Evolutionary conservation across 257 asterid species (phyloP), one percentile per base, ranked within the genome.

Genomic region (Capsicum baccatum): DNA sequence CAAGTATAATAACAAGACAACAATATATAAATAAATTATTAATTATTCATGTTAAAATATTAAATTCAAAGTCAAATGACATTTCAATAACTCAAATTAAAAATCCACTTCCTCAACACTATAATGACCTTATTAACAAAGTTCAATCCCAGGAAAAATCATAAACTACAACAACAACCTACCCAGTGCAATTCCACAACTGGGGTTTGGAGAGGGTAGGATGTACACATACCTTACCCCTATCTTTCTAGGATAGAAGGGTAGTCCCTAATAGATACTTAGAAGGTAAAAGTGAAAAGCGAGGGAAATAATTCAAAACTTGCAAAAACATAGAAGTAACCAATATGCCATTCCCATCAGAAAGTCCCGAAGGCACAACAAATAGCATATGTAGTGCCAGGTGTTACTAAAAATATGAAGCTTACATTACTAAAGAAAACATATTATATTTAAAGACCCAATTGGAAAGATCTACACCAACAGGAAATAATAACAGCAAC

Each of bases 11-110:
- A 73, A 48, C 12, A 73, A 48, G 60, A 73, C 60, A 6, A 48
- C 80, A 73, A 50, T 48, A 73, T 26, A 26, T 73, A 73, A 73
- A 73, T 48, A 73, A 73, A 48, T 73, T 54, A 73, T 73, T 73
- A 42, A 73, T 21, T 19, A 55, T 52, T 73, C 60, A 48, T 48
- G 42, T 73, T 73, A 73, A 73, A 73, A 14, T 44, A 70, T 70
- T 5, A 44, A 16, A 56, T 44, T 9, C 57, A 42, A 70, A 70
- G 44, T 35, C 79, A n/a, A 71, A 17, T 9, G 79, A 71, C 37
- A 44, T n/a, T 71, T 44, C 79, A 10, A 9, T 71, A 71, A 71
- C 14, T 9, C 56, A 17, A 9, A 44, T 44, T 9, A 71, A 71
- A 26, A 26, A 26, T 0, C 33, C 33, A 26, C 33, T 26, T 26